A percentile compares a stretch with the other conserved stretches of the same genome.
Conservation (phyloP, 23 red algal species). For the Gracilaria vermiculophylla region DNA sequence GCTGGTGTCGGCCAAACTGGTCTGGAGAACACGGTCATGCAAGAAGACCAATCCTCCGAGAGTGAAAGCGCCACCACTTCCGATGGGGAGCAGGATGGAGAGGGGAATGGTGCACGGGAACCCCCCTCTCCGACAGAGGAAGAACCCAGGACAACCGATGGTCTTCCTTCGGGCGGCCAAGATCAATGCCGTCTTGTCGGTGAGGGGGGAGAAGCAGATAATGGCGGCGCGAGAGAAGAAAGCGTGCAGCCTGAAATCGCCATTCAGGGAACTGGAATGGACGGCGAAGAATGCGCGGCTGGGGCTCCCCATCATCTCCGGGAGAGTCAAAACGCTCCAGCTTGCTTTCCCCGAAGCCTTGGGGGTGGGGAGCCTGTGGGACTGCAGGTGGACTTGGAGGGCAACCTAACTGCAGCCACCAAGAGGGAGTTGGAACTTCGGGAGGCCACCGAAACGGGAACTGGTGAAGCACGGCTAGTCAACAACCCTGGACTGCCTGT, state of each 20-base stretch:
- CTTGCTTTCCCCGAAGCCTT: background rate
- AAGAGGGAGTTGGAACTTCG: background rate
- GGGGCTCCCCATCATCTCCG: background rate
- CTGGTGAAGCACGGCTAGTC: background rate
- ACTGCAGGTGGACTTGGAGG: background rate
- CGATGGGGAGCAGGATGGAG: background rate
- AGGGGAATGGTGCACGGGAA: background rate
- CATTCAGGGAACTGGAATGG: background rate
- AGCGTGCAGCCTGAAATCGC: background rate
- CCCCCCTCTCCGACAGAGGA: background rate
- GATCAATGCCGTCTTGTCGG: background rate
- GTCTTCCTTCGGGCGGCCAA: background rate
- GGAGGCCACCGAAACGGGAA: background rate
- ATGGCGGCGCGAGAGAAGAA: background rate
- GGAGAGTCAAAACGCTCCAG: background rate
- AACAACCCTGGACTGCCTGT: background rate
- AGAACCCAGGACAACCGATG: background rate
- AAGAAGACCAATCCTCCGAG: background rate
- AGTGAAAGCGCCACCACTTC: background rate
- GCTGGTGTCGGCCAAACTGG: background rate
- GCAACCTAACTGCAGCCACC: background rate
- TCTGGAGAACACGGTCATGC: background rate
- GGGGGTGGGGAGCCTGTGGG: background rate
- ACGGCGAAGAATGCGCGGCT: background rate
- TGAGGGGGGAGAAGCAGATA: background rate